Conservation (phyloP, 2,329 filamentous ascomycete species). For the Diaporthe sp. region DNA sequence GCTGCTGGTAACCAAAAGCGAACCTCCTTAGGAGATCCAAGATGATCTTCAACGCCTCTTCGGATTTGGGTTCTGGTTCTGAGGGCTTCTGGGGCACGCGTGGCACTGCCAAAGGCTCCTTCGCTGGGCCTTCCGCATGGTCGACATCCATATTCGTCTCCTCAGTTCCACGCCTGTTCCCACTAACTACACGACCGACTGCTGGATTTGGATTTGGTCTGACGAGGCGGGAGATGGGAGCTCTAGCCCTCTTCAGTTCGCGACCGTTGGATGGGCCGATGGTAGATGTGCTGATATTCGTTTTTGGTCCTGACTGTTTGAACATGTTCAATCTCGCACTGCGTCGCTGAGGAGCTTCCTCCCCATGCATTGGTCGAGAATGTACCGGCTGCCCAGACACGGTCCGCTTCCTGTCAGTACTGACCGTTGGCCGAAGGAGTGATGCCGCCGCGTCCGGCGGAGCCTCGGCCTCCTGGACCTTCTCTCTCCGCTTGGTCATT, state of each 20-base stretch:
- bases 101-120: constrained; percentile 52
- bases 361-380: constrained; percentile 59
- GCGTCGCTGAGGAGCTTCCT: constrained; percentile 74
- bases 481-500: constrained; percentile 54
- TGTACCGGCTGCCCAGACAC: constrained; percentile 83
- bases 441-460: constrained; percentile 53
- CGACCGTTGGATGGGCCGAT: constrained; percentile 71
- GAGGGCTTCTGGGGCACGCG: constrained; percentile 50
- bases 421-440: constrained; percentile 54
- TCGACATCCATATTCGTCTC: constrained; percentile 77
- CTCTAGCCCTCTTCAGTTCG: constrained; percentile 86
- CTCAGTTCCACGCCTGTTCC: constrained; percentile 81
- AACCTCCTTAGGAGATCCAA: constrained; percentile 86
- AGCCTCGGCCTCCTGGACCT: constrained; percentile 49
- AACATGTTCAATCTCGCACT: constrained; percentile 78
- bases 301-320: constrained; percentile 74
- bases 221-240: constrained; percentile 74
- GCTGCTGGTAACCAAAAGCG: constrained; percentile 80
- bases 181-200: constrained; percentile 88
- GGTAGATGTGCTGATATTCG: constrained; percentile 66
- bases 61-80: constrained; percentile 69
- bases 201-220: constrained; percentile 75
- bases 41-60: constrained; percentile 81
- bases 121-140: constrained; percentile 66
- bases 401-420: constrained; percentile 83